Evolutionary conservation across 352 stramenopile species (phyloP).

Genomic region (Phytophthora idaei): DNA sequence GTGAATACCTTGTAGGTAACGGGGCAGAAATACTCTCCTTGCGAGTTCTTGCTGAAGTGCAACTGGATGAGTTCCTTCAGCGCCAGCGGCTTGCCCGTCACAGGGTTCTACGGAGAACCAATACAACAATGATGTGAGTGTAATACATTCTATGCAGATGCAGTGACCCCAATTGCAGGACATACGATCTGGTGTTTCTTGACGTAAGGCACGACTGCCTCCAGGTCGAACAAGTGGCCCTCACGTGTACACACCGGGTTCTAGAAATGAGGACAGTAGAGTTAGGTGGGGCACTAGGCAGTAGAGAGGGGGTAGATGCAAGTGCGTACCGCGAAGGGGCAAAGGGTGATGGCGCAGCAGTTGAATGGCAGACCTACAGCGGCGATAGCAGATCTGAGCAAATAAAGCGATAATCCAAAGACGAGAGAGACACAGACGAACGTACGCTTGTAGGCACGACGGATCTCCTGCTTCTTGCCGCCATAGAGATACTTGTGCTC

Average conservation of each 20-base stretch:
- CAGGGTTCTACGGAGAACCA: constrained; percentile 82
- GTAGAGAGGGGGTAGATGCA: not conserved
- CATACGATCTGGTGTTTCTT: constrained; percentile 94
- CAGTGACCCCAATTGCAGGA: not conserved
- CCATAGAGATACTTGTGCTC: constrained; percentile 94
- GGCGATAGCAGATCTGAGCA: constrained; percentile 1
- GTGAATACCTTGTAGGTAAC: constrained; percentile 97
- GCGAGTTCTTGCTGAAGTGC: constrained; percentile 82
- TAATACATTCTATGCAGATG: not conserved
- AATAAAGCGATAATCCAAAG: not conserved
- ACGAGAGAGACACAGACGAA: not conserved
- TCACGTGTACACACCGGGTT: constrained; percentile 95
- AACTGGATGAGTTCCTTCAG: constrained; percentile 95
- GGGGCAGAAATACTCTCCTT: constrained; percentile 88
- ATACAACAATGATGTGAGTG: constrained; percentile 4
- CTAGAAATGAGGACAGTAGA: constrained; percentile 29
- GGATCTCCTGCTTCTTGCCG: constrained; percentile 90
- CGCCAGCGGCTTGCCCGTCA: constrained; percentile 90
- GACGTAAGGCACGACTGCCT: constrained; percentile 96
- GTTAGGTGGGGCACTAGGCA: not conserved
- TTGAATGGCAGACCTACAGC: constrained; percentile 94
- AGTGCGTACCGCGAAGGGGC: constrained; percentile 72
- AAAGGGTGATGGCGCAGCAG: constrained; percentile 97
- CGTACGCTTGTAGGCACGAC: constrained; percentile 78
- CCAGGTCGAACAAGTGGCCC: constrained; percentile 97